These are phyloP conservation scores for Plasmodium fragile DNA, from an alignment of 169 alveolate species.

Conservation along the genomic window DNA sequence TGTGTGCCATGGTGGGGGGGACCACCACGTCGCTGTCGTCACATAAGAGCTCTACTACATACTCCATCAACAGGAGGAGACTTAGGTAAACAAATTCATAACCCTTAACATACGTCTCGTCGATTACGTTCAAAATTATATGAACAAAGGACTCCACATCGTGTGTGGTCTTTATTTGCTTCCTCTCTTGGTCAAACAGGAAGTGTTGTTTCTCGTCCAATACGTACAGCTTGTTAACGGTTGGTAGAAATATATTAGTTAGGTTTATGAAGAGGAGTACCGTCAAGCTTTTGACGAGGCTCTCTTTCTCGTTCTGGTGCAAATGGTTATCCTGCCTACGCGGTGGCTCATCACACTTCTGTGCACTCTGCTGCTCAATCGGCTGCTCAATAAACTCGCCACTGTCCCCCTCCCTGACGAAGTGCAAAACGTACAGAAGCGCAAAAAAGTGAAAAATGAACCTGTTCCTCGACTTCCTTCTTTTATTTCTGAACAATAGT, in stretches of 20 bases:
- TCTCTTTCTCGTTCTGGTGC: not conserved
- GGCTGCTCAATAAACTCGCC: no score
- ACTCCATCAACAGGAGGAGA: slow-evolving; percentile 21
- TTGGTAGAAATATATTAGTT: slow-evolving; percentile 23
- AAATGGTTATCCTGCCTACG: slow-evolving; percentile 20
- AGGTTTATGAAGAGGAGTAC: slow-evolving; percentile 21
- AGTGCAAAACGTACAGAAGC: slow-evolving; percentile 9
- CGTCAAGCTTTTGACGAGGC: not conserved
- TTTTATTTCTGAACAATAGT: not conserved
- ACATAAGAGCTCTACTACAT: slow-evolving; percentile 4
- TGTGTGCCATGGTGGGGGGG: slow-evolving; percentile 9
- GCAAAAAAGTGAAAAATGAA: slow-evolving; percentile 30
- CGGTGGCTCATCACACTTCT: no score
- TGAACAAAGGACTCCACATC: slow-evolving; percentile 9
- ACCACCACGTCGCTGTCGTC: not conserved
- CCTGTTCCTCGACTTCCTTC: not conserved
- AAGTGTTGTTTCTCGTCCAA: slow-evolving; percentile 10
- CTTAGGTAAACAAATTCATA: slow-evolving; percentile 54
- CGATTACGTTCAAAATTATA: not conserved
- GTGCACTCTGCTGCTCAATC: not conserved
- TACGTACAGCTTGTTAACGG: slow-evolving; percentile 4
- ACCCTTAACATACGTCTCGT: slow-evolving; percentile 26
- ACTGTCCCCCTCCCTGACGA: not conserved
- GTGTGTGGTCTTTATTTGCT: not conserved
- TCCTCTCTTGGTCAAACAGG: not conserved